Conservation (phyloP, 495 filamentous ascomycete species). For the Hyaloscypha finlandica region DNA sequence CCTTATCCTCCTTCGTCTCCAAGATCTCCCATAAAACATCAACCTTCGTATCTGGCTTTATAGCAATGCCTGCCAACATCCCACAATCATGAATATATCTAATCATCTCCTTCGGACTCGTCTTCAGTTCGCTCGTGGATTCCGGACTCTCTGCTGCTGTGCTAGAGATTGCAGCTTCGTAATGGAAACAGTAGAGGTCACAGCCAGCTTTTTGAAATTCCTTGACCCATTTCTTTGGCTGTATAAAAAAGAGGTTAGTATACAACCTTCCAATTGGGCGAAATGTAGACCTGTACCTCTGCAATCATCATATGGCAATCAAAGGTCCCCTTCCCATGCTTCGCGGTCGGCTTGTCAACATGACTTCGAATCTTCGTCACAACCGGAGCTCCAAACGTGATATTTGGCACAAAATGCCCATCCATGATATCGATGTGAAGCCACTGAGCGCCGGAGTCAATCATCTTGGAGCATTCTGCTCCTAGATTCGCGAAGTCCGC, state of each 20-base stretch:
- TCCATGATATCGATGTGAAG: conserved; percentile 94
- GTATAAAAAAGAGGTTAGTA: conserved; percentile 12
- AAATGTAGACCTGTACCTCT: conserved; percentile 61
- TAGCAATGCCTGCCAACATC: conserved; percentile 90
- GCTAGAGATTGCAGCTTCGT: conserved; percentile 88
- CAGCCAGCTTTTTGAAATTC: conserved; percentile 93
- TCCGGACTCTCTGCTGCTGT: conserved; percentile 81
- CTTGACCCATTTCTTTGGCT: conserved; percentile 98
- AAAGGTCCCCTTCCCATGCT: conserved; percentile 80
- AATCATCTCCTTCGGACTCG: conserved; percentile 82
- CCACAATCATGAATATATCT: conserved; percentile 84
- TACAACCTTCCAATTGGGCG: not conserved
- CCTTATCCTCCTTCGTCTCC: conserved; percentile 65
- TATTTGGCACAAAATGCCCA: conserved; percentile 97
- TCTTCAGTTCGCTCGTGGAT: conserved; percentile 62
- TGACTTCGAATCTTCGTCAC: conserved; percentile 89
- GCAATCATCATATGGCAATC: conserved; percentile 99
- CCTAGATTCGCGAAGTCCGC: conserved; percentile 92
- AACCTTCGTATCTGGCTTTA: conserved; percentile 89
- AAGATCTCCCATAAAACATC: conserved; percentile 91
- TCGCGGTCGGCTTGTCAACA: conserved; percentile 61
- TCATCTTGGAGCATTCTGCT: conserved; percentile 78
- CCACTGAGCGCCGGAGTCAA: conserved; percentile 85
- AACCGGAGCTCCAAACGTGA: conserved; percentile 93
- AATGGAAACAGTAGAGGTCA: conserved; percentile 99